Conservation (phyloP, 73 alveolate species). For the Uronychia setigera region DNA sequence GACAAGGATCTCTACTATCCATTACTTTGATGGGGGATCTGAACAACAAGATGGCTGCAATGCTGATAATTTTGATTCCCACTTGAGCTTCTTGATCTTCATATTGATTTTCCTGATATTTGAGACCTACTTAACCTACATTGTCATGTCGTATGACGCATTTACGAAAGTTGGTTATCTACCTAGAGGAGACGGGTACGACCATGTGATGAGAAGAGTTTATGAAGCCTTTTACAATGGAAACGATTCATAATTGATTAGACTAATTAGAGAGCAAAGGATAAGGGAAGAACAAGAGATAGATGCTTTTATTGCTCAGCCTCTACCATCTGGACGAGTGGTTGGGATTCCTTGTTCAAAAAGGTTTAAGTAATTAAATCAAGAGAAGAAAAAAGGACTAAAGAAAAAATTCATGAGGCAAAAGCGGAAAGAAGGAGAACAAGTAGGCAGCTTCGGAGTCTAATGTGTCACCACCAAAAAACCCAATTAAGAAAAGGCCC, state of each 20-base stretch:
- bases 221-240: not conserved
- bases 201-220: not conserved
- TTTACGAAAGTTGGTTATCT: not conserved
- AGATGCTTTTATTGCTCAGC: not conserved
- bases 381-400: not conserved
- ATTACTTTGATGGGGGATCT: too few species aligned
- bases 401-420: not conserved
- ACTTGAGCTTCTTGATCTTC: not conserved
- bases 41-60: too few species aligned
- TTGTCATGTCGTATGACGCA: not conserved
- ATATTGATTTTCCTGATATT: not conserved
- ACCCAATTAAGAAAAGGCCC: not conserved
- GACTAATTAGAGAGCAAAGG: not conserved
- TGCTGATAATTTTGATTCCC: too few species aligned
- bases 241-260: not conserved
- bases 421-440: not conserved
- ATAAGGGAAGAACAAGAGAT: not conserved
- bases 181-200: not conserved
- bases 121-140: not conserved
- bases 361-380: not conserved
- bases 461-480: not conserved
- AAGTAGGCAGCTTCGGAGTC: not conserved
- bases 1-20: too few species aligned
- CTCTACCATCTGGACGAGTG: not conserved
- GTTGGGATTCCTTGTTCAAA: not conserved